phyloP scores from a whole-genome alignment of 768 basidiomycete species.

The Boletellus ananas region DNA sequence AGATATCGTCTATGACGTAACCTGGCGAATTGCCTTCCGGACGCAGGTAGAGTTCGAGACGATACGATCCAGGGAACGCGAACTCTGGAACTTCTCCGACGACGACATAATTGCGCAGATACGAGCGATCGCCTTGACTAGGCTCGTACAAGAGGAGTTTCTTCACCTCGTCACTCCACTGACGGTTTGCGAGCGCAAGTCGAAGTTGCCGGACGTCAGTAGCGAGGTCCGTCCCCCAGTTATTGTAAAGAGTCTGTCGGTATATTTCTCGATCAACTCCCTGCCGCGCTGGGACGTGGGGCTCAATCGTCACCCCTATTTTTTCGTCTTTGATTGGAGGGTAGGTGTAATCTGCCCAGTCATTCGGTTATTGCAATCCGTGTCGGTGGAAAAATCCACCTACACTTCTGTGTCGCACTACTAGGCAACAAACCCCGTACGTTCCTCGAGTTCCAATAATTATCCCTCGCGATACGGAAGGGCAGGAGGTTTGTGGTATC shows the following conservation, averaged over 20 bases:
- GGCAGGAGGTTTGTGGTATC: background rate
- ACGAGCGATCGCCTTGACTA: background rate
- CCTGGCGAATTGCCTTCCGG: background rate
- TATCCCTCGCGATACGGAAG: conserved; percentile 6
- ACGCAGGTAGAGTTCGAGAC: conserved; percentile 16
- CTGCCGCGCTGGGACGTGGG: too few species aligned
- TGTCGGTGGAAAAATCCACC: background rate
- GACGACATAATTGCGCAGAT: conserved; percentile 9
- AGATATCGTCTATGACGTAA: conserved; percentile 15
- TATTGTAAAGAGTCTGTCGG: too few species aligned
- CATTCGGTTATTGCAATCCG: background rate
- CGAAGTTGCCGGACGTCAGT: too few species aligned
- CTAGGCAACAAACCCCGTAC: conserved; percentile 4
- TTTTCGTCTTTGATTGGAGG: conserved; percentile 11
- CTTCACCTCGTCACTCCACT: too few species aligned
- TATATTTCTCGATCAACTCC: too few species aligned
- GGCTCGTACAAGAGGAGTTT: background rate
- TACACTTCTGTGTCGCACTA: conserved; percentile 4
- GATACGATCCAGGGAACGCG: conserved; percentile 16
- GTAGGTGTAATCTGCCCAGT: conserved; percentile 17
- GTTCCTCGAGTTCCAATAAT: conserved; percentile 17
- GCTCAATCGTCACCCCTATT: too few species aligned
- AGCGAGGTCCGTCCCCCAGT: too few species aligned
- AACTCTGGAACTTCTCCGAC: conserved; percentile 13
- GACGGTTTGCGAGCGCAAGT: too few species aligned